Evolutionary conservation across 2,329 filamentous ascomycete genomes (phyloP).

Genomic region (Sporothrix brunneoviolacea): DNA sequence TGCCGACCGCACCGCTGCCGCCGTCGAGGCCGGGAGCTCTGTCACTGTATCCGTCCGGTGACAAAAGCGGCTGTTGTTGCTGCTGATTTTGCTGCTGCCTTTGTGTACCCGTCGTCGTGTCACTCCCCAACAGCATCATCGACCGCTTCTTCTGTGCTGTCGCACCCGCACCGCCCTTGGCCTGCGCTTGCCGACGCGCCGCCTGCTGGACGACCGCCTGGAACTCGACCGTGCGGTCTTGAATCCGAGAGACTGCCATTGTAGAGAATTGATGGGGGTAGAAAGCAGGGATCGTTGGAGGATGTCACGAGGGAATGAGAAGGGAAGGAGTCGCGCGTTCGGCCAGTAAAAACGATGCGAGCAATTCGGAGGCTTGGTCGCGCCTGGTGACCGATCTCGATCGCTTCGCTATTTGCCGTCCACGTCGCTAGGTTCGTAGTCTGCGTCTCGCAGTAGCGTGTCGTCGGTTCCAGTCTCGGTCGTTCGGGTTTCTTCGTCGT

Average conservation of each 20-base stretch:
- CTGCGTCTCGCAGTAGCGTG: too few relatives aligned
- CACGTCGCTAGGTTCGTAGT: too few relatives aligned
- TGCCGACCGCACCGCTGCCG: constrained; percentile 63
- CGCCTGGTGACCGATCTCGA: too few relatives aligned
- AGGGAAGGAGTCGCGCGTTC: not conserved
- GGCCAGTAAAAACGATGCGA: too few relatives aligned
- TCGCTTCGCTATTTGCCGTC: too few relatives aligned
- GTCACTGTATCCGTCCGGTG: constrained; percentile 27
- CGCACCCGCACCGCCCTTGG: constrained; percentile 48
- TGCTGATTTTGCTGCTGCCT: constrained; percentile 3
- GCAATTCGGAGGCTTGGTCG: too few relatives aligned
- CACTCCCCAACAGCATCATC: constrained; percentile 9
- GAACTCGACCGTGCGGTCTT: constrained; percentile 96
- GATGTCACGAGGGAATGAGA: not conserved
- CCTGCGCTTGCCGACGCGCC: constrained; percentile 69
- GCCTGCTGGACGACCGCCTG: constrained; percentile 81
- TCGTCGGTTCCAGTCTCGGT: too few relatives aligned
- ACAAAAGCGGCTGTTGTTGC: constrained; percentile 59
- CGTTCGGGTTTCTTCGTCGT: too few relatives aligned
- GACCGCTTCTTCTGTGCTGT: constrained; percentile 56
- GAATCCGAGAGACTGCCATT: constrained; percentile 71
- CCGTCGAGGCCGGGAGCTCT: constrained; percentile 32
- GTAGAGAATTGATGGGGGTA: not conserved
- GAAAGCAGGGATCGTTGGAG: not conserved
- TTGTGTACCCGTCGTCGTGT: not conserved